Percentiles rank a stretch among this genome's conserved stretches.
phyloP scores from a whole-genome alignment of 2,329 filamentous ascomycete genomes.

The Chrysoporthe puriensis region DNA sequence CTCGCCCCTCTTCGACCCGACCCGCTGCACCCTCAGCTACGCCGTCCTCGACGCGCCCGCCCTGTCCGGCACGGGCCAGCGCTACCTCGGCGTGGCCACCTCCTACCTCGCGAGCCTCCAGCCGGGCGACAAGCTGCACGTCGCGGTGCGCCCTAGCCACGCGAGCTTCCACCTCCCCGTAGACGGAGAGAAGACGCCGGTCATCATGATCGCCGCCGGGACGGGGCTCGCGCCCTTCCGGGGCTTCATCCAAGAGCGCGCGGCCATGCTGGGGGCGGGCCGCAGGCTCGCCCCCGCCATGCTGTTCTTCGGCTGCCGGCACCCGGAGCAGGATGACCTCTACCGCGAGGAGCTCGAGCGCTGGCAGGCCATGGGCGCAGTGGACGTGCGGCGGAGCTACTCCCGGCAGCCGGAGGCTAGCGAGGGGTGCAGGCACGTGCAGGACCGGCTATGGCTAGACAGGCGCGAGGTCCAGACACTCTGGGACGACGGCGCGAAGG shows the following conservation, averaged over 20 bases:
- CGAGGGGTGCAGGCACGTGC: slow-evolving; percentile 40
- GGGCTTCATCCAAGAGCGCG: slow-evolving; percentile 65
- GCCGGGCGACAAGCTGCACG: slow-evolving; percentile 46
- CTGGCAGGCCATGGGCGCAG: slow-evolving; percentile 65
- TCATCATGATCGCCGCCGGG: slow-evolving; percentile 56
- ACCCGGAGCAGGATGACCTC: slow-evolving; percentile 58
- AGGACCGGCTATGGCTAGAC: slow-evolving; percentile 54
- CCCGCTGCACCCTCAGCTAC: slow-evolving; percentile 67
- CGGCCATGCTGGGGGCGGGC: slow-evolving; percentile 52
- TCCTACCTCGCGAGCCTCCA: slow-evolving; percentile 56
- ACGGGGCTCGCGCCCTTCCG: slow-evolving; percentile 65
- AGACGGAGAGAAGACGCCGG: slow-evolving; percentile 48
- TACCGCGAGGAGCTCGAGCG: slow-evolving; percentile 61
- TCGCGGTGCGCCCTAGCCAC: slow-evolving; percentile 53
- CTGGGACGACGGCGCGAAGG: slow-evolving; percentile 47
- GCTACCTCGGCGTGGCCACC: slow-evolving; percentile 60
- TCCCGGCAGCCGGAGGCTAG: slow-evolving; percentile 53
- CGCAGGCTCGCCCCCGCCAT: slow-evolving; percentile 60
- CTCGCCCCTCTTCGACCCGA: slow-evolving; percentile 63
- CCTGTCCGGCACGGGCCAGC: slow-evolving; percentile 49
- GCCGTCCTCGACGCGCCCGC: slow-evolving; percentile 64
- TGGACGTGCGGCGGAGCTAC: slow-evolving; percentile 65
- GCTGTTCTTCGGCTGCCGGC: slow-evolving; percentile 68
- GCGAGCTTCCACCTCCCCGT: slow-evolving; percentile 52
- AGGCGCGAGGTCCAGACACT: slow-evolving; percentile 37